Base-by-base conservation (phyloP, 1,139 yeast species). In the Geotrichum carabidarum region DNA sequence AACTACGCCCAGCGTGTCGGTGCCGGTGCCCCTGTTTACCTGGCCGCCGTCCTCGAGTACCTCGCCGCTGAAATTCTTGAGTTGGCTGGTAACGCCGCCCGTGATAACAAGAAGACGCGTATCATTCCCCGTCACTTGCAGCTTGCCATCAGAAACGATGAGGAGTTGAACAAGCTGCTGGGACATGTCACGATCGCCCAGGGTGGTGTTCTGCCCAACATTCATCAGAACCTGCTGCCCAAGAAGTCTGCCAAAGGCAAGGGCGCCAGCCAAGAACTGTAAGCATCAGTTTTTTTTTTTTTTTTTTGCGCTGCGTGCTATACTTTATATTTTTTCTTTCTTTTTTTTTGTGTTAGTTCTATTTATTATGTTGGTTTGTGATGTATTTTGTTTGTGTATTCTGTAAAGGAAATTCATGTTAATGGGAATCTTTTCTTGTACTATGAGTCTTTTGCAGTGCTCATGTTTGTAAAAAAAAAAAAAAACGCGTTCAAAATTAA, bases 1-100 rank as follows among this genome's bases (percentile, higher is more conserved):
- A 91, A 91, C 84, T 91, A 91, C 79, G 97, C 97, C 68, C 97
- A 91, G 81, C 87, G 98, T 82, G 86, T 91, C 69, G 98, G 98
- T 83, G 91, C 97, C 65, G 97, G 96, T 81, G 95, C 95, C 68
- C 94, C 94, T 75, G 94, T 91, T 63, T 91, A 90, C 78, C 80
- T 91, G 68, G 93, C 98, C 64, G 95, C 98, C 50, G 98, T 91
- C 58, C 83, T 91, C 67, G 98, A 91, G 77, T 91, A 91, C 74
- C 81, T 91, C 71, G 91, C 97, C 65, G 97, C 97, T 63, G 98
- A 91, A 83, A 90, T 91, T 63, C 82, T 91, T 67, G 98, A 91
- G 79, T 84, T 91, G 79, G 98, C 98, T 60, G 98, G 98, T 80
- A 93, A 91, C 76, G 98, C 98, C 60, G 97, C 98, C 57, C 89